Evolutionary conservation across 2,329 filamentous ascomycete species (phyloP), one percentile per base, ranked within the genome.

Genomic region (Thielaviopsis euricoi): DNA sequence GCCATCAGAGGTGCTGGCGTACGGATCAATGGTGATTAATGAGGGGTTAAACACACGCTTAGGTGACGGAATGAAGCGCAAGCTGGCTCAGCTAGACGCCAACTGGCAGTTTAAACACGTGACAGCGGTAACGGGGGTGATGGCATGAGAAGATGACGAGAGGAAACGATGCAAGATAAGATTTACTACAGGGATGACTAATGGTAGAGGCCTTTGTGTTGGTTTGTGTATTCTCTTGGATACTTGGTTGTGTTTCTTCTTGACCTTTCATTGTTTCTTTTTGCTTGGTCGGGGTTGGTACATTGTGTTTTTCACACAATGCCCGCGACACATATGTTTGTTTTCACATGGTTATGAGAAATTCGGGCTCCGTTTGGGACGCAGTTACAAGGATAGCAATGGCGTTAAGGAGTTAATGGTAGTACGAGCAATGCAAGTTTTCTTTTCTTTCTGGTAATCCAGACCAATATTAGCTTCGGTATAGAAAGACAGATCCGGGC

Each of bases 41-140:
- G 67, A 69, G 3, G 71, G 72, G 5, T 58, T 68, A n/a, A 73
- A 70, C 62, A 70, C 70, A 1, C 69, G 73, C 3, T 65, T 77
- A 12, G 67, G 70, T 19, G 73, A 75, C 49, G 74, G 74, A 15
- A 72, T 77, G 55, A 69, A 66, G 57, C 68, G 74, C 37, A 76
- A 76, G 66, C 66, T 77, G 4, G 59, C 68, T 0, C 56, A 66
- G 0, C 63, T 76, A n/a, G 65, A 66, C 1, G 64, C 59, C 2
- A 69, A 70, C 62, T 76, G 74, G 74, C 67, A 62, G n/a, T 57
- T 65, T 2, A 67, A 71, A 19, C n/a, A 48, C 5, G 43, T 48
- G 43, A 48, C 43, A 21, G n/a, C n/a, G 5, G 43, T 48, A 6
- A 1, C 53, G n/a, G 43, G 19, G 12, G 53, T 49, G 22, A 12